Evolutionary conservation across 768 basidiomycete species (phyloP).

Genomic region (Epithele typhae): DNA sequence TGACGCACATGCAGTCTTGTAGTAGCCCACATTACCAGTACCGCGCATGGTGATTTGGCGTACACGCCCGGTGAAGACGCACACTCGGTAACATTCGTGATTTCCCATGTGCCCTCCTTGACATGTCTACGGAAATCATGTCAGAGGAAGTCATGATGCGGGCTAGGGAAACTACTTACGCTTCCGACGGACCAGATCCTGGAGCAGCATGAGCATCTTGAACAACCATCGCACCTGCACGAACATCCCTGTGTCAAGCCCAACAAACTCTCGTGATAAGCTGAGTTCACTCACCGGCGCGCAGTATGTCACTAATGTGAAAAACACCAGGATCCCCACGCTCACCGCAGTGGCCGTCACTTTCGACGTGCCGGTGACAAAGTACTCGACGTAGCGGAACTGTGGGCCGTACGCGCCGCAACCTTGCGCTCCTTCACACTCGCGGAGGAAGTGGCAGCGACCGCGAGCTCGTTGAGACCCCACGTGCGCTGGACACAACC

Average conservation of each 20-base stretch:
- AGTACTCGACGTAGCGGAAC: constrained; percentile 77
- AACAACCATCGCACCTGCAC: constrained; percentile 52
- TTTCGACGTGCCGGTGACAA: constrained; percentile 29
- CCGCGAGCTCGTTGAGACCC: constrained; percentile 41
- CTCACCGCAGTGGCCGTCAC: constrained; percentile 39
- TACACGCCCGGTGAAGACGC: constrained; percentile 35
- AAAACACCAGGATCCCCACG: not conserved
- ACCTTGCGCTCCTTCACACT: not conserved
- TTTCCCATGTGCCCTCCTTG: constrained; percentile 59
- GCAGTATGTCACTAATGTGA: constrained; percentile 12
- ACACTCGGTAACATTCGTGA: constrained; percentile 69
- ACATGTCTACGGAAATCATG: no score
- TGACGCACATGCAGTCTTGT: constrained; percentile 47
- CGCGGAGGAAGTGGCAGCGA: constrained; percentile 12
- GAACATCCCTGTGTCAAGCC: not conserved
- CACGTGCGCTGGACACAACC: constrained; percentile 54
- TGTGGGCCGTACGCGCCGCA: constrained; percentile 51
- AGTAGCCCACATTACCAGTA: constrained; percentile 76
- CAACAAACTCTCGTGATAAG: no score
- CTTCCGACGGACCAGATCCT: constrained; percentile 60
- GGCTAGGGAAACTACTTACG: no score
- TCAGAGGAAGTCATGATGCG: no score
- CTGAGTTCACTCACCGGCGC: constrained; percentile 28
- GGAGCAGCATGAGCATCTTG: constrained; percentile 44
- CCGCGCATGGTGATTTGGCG: constrained; percentile 53